Evolutionary conservation across 768 basidiomycete species (phyloP).

Genomic region (Trametes coccinea): DNA sequence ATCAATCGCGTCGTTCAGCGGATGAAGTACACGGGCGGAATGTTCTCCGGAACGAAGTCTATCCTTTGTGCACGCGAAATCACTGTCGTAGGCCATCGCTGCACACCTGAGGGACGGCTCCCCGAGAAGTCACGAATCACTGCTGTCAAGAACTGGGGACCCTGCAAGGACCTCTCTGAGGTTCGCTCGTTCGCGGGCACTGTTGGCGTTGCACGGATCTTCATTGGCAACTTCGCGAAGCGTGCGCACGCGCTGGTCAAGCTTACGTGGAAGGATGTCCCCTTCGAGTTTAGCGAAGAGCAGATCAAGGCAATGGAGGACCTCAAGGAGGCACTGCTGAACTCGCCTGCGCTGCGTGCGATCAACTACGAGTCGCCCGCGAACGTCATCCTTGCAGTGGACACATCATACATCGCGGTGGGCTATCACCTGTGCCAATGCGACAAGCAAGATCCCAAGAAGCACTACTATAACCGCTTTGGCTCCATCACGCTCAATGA

Average conservation of each 20-base stretch:
- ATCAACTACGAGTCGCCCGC: slow-evolving; percentile 24
- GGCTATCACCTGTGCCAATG: slow-evolving; percentile 33
- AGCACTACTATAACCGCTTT: slow-evolving; percentile 34
- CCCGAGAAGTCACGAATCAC: too few species aligned
- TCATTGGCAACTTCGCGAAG: slow-evolving; percentile 25
- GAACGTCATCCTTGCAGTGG: slow-evolving; percentile 24
- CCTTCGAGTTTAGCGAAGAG: slow-evolving; percentile 20
- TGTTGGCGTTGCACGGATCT: slow-evolving; percentile 21
- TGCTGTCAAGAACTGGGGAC: too few species aligned
- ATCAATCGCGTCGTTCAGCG: too few species aligned
- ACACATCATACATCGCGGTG: too few species aligned
- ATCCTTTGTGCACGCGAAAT: too few species aligned
- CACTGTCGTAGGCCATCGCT: too few species aligned
- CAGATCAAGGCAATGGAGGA: slow-evolving; percentile 16
- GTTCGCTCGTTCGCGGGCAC: slow-evolving; percentile 31
- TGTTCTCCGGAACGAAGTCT: slow-evolving; percentile 20
- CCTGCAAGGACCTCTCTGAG: too few species aligned
- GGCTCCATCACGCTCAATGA: slow-evolving; percentile 42
- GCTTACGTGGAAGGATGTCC: slow-evolving; percentile 25
- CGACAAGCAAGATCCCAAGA: slow-evolving; percentile 6
- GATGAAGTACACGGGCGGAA: too few species aligned
- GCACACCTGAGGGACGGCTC: too few species aligned
- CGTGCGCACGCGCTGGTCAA: slow-evolving; percentile 19
- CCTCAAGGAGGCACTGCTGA: slow-evolving; percentile 20
- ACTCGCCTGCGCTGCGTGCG: slow-evolving; percentile 16